Conservation (phyloP, 805 yeast genomes). For the Kuraishia molischiana region DNA sequence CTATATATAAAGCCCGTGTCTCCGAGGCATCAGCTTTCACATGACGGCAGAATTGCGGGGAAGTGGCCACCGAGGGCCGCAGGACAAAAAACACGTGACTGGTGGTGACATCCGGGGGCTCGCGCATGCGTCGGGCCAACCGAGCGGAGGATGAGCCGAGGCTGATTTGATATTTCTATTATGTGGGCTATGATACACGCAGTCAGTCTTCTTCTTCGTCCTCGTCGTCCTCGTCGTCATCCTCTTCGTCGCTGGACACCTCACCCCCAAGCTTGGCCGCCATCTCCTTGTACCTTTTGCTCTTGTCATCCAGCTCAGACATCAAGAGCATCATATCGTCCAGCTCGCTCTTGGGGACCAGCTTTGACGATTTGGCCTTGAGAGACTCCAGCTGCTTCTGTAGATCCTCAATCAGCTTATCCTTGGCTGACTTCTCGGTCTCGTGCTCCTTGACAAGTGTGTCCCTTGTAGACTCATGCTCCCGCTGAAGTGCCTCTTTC, state of each 20-base stretch:
- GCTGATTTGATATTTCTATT: no score
- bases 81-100: no score
- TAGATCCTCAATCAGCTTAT: constrained; percentile 6
- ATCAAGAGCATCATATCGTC: constrained; percentile 74
- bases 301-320: constrained; percentile 67
- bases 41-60: no score
- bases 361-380: constrained; percentile 7
- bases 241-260: constrained; percentile 64
- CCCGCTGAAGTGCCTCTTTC: no score
- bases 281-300: constrained; percentile 42
- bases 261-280: constrained; percentile 46
- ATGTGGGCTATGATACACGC: no score
- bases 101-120: no score
- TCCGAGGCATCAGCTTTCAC: no score
- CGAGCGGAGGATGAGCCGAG: no score
- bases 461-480: no score
- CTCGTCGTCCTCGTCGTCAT: constrained; percentile 54
- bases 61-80: no score
- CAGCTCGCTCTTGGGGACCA: constrained; percentile 41
- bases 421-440: constrained; percentile 3
- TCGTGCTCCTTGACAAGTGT: neutral
- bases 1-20: no score
- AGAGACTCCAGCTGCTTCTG: constrained; percentile 4
- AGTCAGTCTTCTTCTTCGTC: constrained; percentile 27
- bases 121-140: no score